Percentiles rank a stretch among this genome's conserved stretches.
Conservation (phyloP, 2,329 filamentous ascomycete species). For the Ophiostoma novo-ulmi region DNA sequence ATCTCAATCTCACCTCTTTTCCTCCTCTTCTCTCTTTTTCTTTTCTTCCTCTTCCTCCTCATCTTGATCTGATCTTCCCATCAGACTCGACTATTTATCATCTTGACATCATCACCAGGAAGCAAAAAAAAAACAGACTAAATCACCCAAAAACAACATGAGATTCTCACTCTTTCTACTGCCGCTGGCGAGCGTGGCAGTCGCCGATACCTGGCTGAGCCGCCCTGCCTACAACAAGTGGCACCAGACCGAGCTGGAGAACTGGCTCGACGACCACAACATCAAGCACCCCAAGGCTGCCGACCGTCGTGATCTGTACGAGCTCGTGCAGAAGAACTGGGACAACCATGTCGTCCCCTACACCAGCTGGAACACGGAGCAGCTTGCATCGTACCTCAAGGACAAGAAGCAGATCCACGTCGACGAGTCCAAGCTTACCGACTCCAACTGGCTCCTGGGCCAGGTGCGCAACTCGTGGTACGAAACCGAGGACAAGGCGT, state of each 20-base stretch:
- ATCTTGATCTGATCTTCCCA: background rate
- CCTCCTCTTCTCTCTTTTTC: background rate
- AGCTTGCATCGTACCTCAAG: constrained; percentile 63
- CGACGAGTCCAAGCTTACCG: constrained; percentile 51
- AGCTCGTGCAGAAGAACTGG: constrained; percentile 87
- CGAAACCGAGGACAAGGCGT: constrained; percentile 71
- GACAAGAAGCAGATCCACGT: constrained; percentile 65
- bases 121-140: constrained; percentile 51
- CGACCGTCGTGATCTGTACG: constrained; percentile 91
- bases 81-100: background rate
- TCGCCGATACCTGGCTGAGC: constrained; percentile 77
- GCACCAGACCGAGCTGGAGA: constrained; percentile 95
- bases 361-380: constrained; percentile 66
- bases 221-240: constrained; percentile 96
- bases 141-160: constrained; percentile 48
- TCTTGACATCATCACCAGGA: background rate
- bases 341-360: constrained; percentile 68
- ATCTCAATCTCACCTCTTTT: background rate
- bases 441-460: constrained; percentile 55
- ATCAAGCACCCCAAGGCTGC: constrained; percentile 85
- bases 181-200: constrained; percentile 63
- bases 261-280: constrained; percentile 90
- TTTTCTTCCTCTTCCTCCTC: background rate
- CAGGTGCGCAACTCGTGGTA: constrained; percentile 72
- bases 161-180: constrained; percentile 69